Evolutionary conservation across 164 flowering plant genomes (phyloP), one percentile per base, ranked within the genome.

Genomic region (Tinospora cordifolia): DNA sequence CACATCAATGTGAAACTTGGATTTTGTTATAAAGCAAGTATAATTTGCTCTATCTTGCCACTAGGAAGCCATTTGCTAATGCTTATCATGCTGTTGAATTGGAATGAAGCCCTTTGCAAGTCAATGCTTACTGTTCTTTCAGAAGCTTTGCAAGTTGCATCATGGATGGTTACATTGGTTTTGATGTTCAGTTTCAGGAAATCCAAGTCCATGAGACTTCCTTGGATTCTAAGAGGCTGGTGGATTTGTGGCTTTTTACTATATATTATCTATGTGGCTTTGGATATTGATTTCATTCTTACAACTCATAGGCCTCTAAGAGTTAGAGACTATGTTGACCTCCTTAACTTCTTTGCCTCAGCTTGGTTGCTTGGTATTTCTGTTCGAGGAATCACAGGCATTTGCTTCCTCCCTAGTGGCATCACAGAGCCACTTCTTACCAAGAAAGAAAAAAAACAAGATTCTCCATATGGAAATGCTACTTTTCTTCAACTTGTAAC

Each of bases 211-310:
- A 36, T 49, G 44, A 84, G 74, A 62, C 80, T 86, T 69, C 96
- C 98, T 27, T 85, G 84, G 90, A 40, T 85, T 74, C 75, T 90
- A 62, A 84, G 95, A 78, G 78, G 79, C 60, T 90, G 95, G 96
- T 90, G 96, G 93, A 57, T 82, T 6, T 89, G 84, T 80, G 83
- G 79, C 83, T 90, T 89, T 82, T 57, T 85, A 24, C 63, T 85
- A 26, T 81, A 84, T 26, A 68, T 75, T 38, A 60, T 79, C 47
- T 34, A 57, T 47, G 65, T 76, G 26, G 75, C 78, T 66, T 62
- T 86, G 63, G 81, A 84, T 81, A 70, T 60, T 47, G 74, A 81
- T 70, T 71, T 49, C 66, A 62, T 74, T 44, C 65, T 82, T 24
- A 65, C 51, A 14, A 46, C 73, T 57, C 80, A 82, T 63, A 76